A percentile compares a stretch with the other conserved stretches of the same genome.
phyloP scores from a whole-genome alignment of 108 stramenopile genomes.

The Skeletonema marinoi region DNA sequence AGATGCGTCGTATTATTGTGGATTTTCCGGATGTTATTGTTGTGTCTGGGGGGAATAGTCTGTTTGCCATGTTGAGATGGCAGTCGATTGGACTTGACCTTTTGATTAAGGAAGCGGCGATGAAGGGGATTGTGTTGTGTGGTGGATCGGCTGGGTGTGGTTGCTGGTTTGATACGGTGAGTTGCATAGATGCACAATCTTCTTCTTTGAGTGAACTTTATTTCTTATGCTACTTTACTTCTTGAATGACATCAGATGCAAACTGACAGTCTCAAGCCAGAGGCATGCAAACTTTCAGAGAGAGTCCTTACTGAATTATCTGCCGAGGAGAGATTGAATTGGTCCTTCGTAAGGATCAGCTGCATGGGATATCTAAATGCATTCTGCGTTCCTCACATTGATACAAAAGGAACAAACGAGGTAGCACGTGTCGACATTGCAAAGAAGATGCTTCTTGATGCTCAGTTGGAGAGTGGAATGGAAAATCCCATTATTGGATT shows the following conservation, averaged over 20 bases:
- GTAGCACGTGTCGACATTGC: neutral
- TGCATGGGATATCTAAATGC: constrained; percentile 12
- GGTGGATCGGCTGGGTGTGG: constrained; percentile 11
- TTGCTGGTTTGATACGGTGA: constrained; percentile 10
- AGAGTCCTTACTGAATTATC: constrained; percentile 9
- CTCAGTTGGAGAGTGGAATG: neutral
- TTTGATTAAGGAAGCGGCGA: constrained; percentile 2
- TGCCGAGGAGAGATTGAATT: constrained; percentile 6
- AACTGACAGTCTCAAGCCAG: constrained; percentile 6
- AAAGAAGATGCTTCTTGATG: constrained; percentile 1
- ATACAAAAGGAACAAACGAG: constrained; percentile 22
- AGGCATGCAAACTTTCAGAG: constrained; percentile 6
- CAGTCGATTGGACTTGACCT: constrained; percentile 15
- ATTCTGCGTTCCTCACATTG: constrained; percentile 2
- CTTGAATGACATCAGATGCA: neutral
- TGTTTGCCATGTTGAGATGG: constrained; percentile 20
- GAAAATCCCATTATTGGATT: constrained; percentile 12
- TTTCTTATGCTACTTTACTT: neutral
- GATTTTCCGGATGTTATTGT: constrained; percentile 12
- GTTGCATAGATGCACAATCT: neutral
- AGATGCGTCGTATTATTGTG: constrained; percentile 20
- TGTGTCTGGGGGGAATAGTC: constrained; percentile 4
- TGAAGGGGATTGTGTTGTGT: constrained; percentile 12
- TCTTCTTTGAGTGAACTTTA: neutral
- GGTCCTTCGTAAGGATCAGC: constrained; percentile 13